Percentiles rank a stretch among this genome's conserved stretches.
These are phyloP conservation scores for Colletotrichum aenigma DNA, from an alignment of 2,329 filamentous ascomycete genomes.

Conservation along the genomic window DNA sequence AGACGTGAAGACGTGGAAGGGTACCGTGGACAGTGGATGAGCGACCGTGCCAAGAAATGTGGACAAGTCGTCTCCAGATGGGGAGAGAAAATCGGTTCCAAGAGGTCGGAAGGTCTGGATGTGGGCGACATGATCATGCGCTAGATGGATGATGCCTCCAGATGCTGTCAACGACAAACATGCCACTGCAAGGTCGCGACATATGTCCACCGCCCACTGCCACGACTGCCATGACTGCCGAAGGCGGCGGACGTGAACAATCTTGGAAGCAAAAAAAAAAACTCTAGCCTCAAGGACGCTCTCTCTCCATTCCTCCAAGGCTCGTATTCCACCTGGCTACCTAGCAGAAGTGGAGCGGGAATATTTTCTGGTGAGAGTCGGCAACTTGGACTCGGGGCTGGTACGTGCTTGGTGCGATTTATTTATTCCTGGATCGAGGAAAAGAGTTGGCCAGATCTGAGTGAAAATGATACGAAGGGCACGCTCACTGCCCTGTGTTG, in stretches of 20 bases:
- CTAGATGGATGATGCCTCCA: constrained; percentile 12
- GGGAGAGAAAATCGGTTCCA: not conserved
- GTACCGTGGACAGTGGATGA: not conserved
- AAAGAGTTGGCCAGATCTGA: constrained; percentile 7
- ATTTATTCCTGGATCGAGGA: constrained; percentile 13
- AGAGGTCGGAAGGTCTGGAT: not conserved
- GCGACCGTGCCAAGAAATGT: not conserved
- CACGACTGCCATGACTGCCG: not conserved
- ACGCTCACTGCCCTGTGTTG: not conserved
- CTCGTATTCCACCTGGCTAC: constrained; percentile 12
- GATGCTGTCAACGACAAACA: constrained; percentile 10
- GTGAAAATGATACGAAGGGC: not conserved
- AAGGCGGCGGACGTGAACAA: not conserved
- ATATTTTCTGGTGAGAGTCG: not conserved
- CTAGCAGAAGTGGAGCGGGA: not conserved
- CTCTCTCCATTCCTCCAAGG: not conserved
- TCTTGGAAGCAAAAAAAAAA: not conserved
- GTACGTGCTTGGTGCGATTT: not conserved
- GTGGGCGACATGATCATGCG: not conserved
- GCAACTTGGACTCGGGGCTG: not conserved
- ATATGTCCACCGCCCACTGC: not conserved
- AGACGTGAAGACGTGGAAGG: not conserved
- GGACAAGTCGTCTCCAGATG: not conserved
- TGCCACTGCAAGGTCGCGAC: not conserved
- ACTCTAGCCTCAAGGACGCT: not conserved